Percentiles rank a stretch among this genome's conserved stretches.
These are phyloP conservation scores for Lipomyces oligophaga DNA, from an alignment of 805 yeast genomes.

Conservation along the genomic window DNA sequence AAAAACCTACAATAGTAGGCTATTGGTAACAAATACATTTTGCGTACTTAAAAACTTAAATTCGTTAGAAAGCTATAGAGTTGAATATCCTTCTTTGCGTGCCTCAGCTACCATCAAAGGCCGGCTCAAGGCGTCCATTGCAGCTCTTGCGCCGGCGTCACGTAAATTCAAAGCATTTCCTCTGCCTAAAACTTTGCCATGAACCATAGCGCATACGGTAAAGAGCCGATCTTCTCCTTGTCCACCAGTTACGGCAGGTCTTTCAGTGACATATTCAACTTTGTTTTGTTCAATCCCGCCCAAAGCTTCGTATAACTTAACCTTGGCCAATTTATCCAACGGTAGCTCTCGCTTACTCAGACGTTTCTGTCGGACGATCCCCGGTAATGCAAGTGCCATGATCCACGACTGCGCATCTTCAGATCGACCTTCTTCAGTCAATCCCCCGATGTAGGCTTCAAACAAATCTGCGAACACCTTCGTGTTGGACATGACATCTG, in stretches of 20 bases:
- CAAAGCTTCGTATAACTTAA: slow-evolving; percentile 62
- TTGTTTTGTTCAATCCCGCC: slow-evolving; percentile 70
- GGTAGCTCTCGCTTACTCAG: slow-evolving; percentile 10
- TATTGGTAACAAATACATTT: too few species aligned
- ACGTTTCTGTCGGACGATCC: slow-evolving; percentile 3
- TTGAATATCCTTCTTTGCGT: too few species aligned
- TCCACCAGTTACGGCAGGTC: slow-evolving; percentile 42
- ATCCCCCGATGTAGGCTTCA: slow-evolving; percentile 91
- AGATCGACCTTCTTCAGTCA: slow-evolving; percentile 52
- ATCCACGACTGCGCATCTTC: slow-evolving; percentile 40
- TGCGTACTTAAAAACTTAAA: too few species aligned
- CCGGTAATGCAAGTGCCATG: slow-evolving; percentile 23
- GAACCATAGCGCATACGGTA: slow-evolving; percentile 63
- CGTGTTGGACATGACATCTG: slow-evolving; percentile 29
- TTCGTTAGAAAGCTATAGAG: too few species aligned
- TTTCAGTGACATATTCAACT: slow-evolving; percentile 54
- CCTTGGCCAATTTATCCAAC: slow-evolving; percentile 64
- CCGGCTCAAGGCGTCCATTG: slow-evolving; percentile 68
- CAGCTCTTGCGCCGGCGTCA: slow-evolving; percentile 82
- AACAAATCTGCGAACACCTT: slow-evolving; percentile 84
- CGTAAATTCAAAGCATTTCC: slow-evolving; percentile 69
- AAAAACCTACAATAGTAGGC: too few species aligned
- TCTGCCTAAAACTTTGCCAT: slow-evolving; percentile 59
- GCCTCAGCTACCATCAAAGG: slow-evolving; percentile 57
- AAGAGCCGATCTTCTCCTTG: slow-evolving; percentile 45